These are phyloP conservation scores for Ephemerocybe angulata DNA, from an alignment of 768 basidiomycete genomes.

Conservation along the genomic window DNA sequence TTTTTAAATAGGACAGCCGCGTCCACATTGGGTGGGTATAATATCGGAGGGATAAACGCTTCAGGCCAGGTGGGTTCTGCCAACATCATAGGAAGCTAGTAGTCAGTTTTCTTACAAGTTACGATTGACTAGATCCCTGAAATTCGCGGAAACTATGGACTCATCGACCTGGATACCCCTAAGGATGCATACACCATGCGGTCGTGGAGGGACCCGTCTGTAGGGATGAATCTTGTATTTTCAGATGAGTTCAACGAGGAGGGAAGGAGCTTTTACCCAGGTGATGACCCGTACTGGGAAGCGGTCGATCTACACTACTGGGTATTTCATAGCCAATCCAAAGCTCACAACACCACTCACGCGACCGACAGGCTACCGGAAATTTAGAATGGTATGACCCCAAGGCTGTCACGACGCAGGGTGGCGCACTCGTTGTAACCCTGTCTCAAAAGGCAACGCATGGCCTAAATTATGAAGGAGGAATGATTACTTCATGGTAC, in stretches of 20 bases:
- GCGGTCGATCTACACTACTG: constrained; percentile 79
- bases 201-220: constrained; percentile 55
- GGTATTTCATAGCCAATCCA: constrained; percentile 33
- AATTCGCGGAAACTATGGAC: constrained; percentile 49
- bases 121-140: constrained; percentile 70
- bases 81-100: too few species aligned
- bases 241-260: constrained; percentile 77
- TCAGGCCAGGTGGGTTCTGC: constrained; percentile 48
- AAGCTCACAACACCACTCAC: too few species aligned
- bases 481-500: constrained; percentile 42
- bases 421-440: constrained; percentile 74
- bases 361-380: constrained; percentile 51
- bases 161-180: constrained; percentile 59
- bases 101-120: too few species aligned
- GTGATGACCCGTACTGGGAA: constrained; percentile 85
- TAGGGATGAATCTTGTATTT: constrained; percentile 56
- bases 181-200: constrained; percentile 47
- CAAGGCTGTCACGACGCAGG: constrained; percentile 65
- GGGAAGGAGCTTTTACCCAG: constrained; percentile 73
- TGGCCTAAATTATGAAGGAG: constrained; percentile 67
- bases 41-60: constrained; percentile 55
- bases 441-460: constrained; percentile 61
- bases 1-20: constrained; percentile 21
- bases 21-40: constrained; percentile 31
- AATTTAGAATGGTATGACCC: constrained; percentile 90